Evolutionary conservation across 2,329 filamentous ascomycete species (phyloP), one percentile per base, ranked within the genome.

Genomic region (Macroventuria anomochaeta): DNA sequence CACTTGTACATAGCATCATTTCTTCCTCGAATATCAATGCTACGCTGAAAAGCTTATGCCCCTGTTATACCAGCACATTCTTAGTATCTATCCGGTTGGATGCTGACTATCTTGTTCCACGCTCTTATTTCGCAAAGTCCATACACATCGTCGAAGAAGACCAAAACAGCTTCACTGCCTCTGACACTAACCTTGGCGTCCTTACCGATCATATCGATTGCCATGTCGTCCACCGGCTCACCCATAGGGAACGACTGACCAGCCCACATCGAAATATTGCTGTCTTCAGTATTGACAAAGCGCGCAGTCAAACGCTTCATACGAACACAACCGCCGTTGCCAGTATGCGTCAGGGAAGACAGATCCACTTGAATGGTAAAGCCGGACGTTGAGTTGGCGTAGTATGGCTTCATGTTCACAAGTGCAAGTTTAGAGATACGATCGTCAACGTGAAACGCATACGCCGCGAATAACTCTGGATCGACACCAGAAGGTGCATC

Each of bases 341-440:
- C 23, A 25, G 23, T 25, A n/a, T n/a, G n/a, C 8, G 23, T 8
- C 8, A 25, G 5, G 5, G 23, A 39, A 0, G 34, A 37, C 8
- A 37, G 12, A 10, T 37, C 34, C 40, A 55, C 31, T 7, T 29
- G 5, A 4, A 57, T 36, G 1, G 51, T 18, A n/a, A 34, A 56
- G 18, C 51, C 25, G 2, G 23, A 25, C 0, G 46, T 52, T 3
- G 46, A 51, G 8, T 47, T 55, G 2, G 55, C 46, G 18, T 57
- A 55, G 26, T 43, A 55, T 1, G 51, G 55, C 12, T 57, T 51
- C 55, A 57, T 55, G 12, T 57, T 57, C 8, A 57, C 37, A 6
- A 57, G 46, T 8, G 51, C 55, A 18, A 57, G 12, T 13, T 57
- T 57, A 1, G 51, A 33, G 6, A 51, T n/a, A 7, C 26, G 29